A percentile compares a stretch with the other conserved stretches of the same genome.
Evolutionary conservation across 2,329 filamentous ascomycete genomes (phyloP).

Genomic region (Dactylella cylindrospora): DNA sequence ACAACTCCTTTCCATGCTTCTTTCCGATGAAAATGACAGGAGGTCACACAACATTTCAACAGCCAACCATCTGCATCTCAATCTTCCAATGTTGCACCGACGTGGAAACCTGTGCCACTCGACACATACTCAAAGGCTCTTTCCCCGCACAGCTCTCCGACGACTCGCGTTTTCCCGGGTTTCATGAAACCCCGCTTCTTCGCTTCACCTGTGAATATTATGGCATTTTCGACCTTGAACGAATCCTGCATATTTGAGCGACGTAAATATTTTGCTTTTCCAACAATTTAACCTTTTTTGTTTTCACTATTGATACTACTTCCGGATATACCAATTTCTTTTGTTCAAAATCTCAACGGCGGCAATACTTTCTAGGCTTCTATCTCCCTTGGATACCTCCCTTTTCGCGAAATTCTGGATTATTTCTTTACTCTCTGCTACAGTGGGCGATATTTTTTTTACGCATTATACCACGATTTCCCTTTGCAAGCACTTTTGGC

Average conservation of each 20-base stretch:
- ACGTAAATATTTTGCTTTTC: constrained; percentile 5
- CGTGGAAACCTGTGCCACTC: neutral
- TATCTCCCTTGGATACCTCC: too few relatives aligned
- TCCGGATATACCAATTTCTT: constrained; percentile 19
- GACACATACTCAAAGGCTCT: constrained; percentile 10
- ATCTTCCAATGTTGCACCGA: constrained; percentile 21
- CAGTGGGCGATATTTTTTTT: constrained; percentile 31
- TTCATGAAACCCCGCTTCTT: constrained; percentile 26
- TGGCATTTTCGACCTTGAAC: constrained; percentile 17
- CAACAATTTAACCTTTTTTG: constrained; percentile 32
- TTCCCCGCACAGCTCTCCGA: neutral
- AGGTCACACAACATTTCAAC: constrained; percentile 35
- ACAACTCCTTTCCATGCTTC: constrained; percentile 7
- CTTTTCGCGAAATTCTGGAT: constrained; percentile 22
- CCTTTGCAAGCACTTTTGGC: constrained; percentile 38
- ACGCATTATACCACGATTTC: constrained; percentile 38
- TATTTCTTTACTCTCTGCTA: constrained; percentile 16
- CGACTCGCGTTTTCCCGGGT: constrained; percentile 8
- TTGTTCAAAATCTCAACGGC: constrained; percentile 21
- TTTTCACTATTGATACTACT: constrained; percentile 22
- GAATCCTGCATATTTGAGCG: constrained; percentile 34
- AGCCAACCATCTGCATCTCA: too few relatives aligned
- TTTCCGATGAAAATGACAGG: constrained; percentile 17
- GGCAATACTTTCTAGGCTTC: constrained; percentile 25
- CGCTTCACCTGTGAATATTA: constrained; percentile 40